Base-by-base conservation (phyloP, 2,329 filamentous ascomycete genomes). In the Diaporthe sp. region DNA sequence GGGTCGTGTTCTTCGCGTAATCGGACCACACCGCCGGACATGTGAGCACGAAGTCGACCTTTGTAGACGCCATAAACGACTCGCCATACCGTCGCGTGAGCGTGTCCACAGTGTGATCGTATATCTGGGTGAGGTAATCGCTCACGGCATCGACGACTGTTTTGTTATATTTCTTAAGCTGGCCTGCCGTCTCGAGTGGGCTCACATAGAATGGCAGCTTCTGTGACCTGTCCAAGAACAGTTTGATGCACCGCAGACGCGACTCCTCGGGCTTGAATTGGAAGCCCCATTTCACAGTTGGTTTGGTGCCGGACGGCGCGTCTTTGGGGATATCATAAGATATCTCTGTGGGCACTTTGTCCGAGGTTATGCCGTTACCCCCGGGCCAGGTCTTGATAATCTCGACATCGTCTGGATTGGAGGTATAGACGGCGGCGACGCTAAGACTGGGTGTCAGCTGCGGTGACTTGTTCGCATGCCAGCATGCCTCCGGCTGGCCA, bases 351-450 rank as follows among this genome's bases (percentile, higher is more conserved):
- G 94, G 94, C 2, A 96, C 94, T 86, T 96, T 96, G 85, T 96
- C 94, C 47, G 93, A 95, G n/a, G 94, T 95, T 83, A 96, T 94
- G 79, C 93, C 93, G 80, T 96, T 95, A 37, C 93, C 93, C 35
- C 94, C 94, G 0, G 94, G 94, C 94, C 94, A 96, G 19, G 90
- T 93, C 85, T 95, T 95, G 85, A 96, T 95, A 79, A 95, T 94
- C 81, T 95, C 93, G 73, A 96, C 87, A 81, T 95, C 94, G 81
- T 96, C 93, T 17, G 94, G 93, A 1, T 91, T 94, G 5, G 91
- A 92, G 19, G 92, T 93, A 79, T 94, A 94, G 5, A 94, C 92
- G 39, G 92, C 91, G 9, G 93, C 93, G 74, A 94, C 92, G 71
- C 90, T 92, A 75, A 6, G 12, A 13, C 65, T 78, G 35, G 44